A percentile compares a stretch with the other conserved stretches of the same genome.
These are phyloP conservation scores for Melastoma malabathricum DNA, from an alignment of 345 rosid genomes.

Conservation along the genomic window DNA sequence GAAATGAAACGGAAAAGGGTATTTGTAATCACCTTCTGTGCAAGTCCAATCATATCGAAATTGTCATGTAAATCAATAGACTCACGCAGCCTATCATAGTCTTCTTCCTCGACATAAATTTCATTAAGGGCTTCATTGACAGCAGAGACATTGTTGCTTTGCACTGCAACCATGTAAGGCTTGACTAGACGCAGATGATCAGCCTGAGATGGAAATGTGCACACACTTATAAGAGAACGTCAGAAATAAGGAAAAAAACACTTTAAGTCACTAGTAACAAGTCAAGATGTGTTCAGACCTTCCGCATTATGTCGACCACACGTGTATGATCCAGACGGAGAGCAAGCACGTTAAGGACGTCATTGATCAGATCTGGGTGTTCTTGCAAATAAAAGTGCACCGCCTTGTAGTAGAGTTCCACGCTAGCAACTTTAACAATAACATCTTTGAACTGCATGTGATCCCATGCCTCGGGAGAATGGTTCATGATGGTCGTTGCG, in stretches of 20 bases:
- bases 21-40: conserved; percentile 51
- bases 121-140: conserved; percentile 90
- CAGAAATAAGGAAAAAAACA: neutral
- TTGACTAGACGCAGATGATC: conserved; percentile 86
- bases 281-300: conserved; percentile 29
- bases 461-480: conserved; percentile 98
- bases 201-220: conserved; percentile 36
- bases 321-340: conserved; percentile 86
- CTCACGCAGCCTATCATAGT: conserved; percentile 84
- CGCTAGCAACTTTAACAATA: conserved; percentile 83
- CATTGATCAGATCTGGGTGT: conserved; percentile 86
- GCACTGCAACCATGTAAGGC: conserved; percentile 96
- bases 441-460: conserved; percentile 96
- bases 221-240: conserved; percentile 2
- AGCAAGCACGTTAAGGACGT: conserved; percentile 82
- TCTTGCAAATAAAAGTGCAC: conserved; percentile 96
- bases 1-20: neutral
- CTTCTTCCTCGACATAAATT: conserved; percentile 91
- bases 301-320: conserved; percentile 86
- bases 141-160: conserved; percentile 87
- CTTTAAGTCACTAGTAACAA: neutral
- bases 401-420: conserved; percentile 86
- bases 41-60: conserved; percentile 87
- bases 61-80: conserved; percentile 86
- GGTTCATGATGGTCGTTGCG: conserved; percentile 89